A percentile compares a stretch with the other conserved stretches of the same genome.
Evolutionary conservation across 2,329 filamentous ascomycete species (phyloP).

Genomic region (Penicillium decumbens): DNA sequence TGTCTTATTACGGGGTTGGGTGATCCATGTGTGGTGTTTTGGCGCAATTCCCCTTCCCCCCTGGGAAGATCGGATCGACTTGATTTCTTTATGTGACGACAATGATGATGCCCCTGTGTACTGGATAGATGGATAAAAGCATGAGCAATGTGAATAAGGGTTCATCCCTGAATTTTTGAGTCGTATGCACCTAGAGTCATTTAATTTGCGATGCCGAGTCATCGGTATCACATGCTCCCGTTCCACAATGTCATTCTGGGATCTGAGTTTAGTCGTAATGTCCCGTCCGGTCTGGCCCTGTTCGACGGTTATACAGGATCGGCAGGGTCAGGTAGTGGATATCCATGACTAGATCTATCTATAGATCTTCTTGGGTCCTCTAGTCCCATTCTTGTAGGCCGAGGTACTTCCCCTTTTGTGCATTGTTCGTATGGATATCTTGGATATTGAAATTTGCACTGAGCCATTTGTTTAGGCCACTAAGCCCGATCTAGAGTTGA

Average conservation of each 20-base stretch:
- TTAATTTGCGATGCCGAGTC: not conserved
- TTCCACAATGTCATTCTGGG: too few relatives aligned
- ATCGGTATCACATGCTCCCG: not conserved
- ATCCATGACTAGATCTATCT: not conserved
- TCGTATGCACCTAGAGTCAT: not conserved
- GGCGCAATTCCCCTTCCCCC: not conserved
- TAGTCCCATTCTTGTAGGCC: not conserved
- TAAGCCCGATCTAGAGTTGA: too few relatives aligned
- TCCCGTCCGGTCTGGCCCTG: too few relatives aligned
- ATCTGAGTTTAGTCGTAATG: too few relatives aligned
- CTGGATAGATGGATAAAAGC: constrained; percentile 5
- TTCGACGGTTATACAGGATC: too few relatives aligned
- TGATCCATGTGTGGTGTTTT: not conserved
- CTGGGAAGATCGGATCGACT: not conserved
- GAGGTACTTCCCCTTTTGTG: not conserved
- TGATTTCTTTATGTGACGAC: not conserved
- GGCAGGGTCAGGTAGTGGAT: too few relatives aligned
- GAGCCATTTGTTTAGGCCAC: too few relatives aligned
- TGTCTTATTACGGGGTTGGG: constrained; percentile 8
- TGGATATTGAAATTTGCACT: too few relatives aligned
- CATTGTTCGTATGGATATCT: too few relatives aligned
- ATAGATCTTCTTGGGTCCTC: not conserved
- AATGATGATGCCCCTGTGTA: constrained; percentile 1
- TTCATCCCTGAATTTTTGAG: not conserved
- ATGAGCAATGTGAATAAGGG: constrained; percentile 5